Percentiles rank a stretch among this genome's conserved stretches.
phyloP scores from a whole-genome alignment of 805 yeast species.

The Kodamaea kakaduensis region DNA sequence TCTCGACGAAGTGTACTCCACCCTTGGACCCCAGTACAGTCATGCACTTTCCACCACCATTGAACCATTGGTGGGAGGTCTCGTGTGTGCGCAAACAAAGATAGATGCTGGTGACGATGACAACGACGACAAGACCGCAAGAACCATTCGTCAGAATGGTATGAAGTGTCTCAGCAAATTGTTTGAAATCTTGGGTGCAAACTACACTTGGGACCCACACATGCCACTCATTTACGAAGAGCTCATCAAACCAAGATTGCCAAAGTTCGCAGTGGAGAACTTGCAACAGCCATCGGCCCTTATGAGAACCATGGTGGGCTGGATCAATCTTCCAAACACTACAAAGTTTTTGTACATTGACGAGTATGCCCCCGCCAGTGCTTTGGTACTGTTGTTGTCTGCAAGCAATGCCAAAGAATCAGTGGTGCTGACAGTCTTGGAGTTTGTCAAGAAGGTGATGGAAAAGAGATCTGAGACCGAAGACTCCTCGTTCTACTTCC shows the following conservation, averaged over 20 bases:
- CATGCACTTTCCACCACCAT: conserved; percentile 48
- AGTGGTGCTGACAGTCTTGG: conserved; percentile 54
- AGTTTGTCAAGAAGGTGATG: conserved; percentile 49
- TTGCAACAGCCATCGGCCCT: conserved; percentile 79
- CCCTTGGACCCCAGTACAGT: conserved; percentile 56
- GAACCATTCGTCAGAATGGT: conserved; percentile 62
- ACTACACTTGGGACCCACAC: conserved; percentile 52
- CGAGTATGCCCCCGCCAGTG: conserved; percentile 48
- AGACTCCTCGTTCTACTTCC: conserved; percentile 41
- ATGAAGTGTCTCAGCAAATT: conserved; percentile 58
- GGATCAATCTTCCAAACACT: conserved; percentile 45
- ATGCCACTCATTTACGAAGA: conserved; percentile 47
- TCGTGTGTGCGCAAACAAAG: conserved; percentile 48
- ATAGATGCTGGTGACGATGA: conserved; percentile 10
- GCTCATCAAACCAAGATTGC: conserved; percentile 63
- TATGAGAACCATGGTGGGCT: conserved; percentile 56
- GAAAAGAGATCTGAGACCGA: conserved; percentile 25
- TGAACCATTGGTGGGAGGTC: conserved; percentile 53
- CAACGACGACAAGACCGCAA: conserved; percentile 41
- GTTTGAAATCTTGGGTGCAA: conserved; percentile 49
- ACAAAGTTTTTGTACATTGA: conserved; percentile 53
- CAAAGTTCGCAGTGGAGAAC: conserved; percentile 68
- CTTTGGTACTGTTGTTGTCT: conserved; percentile 53
- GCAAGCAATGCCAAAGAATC: conserved; percentile 60
- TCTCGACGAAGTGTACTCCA: conserved; percentile 49